Conservation (phyloP, 2,329 filamentous ascomycete species). For the Nemania sp. region DNA sequence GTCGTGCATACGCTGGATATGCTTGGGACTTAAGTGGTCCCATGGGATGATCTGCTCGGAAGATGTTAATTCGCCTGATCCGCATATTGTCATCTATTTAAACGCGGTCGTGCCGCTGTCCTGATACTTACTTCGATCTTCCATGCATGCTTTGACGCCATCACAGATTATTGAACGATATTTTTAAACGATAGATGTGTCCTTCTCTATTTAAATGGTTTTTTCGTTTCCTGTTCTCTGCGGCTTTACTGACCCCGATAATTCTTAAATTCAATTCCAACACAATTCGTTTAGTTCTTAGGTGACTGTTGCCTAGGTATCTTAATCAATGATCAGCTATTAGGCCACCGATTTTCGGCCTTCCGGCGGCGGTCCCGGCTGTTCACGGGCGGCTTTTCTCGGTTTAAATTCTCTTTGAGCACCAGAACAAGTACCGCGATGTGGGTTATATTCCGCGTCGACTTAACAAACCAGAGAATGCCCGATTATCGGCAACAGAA, state of each 20-base stretch:
- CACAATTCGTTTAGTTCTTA: background rate
- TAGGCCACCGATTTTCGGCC: constrained; percentile 31
- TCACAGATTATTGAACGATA: constrained; percentile 10
- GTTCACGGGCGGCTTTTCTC: constrained; percentile 22
- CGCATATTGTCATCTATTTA: constrained; percentile 16
- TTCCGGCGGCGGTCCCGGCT: background rate
- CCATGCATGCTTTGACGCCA: constrained; percentile 49
- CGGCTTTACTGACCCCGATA: background rate
- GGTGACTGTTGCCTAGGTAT: background rate
- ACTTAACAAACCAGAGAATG: constrained; percentile 2
- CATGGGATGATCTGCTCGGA: constrained; percentile 56
- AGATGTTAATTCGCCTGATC: constrained; percentile 7
- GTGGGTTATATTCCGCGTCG: background rate
- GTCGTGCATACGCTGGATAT: constrained; percentile 56
- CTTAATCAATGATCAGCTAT: background rate
- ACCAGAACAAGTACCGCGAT: background rate
- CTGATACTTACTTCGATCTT: constrained; percentile 52
- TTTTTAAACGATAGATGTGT: background rate
- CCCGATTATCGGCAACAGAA: constrained; percentile 4
- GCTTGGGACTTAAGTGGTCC: constrained; percentile 56
- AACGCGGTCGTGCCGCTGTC: constrained; percentile 18
- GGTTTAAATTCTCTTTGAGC: constrained; percentile 9
- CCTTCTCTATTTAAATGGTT: background rate
- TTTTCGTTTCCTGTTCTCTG: background rate
- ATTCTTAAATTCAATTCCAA: background rate